These are phyloP conservation scores for Diplodia sapinea DNA, from an alignment of 2,329 filamentous ascomycete species.

Conservation along the genomic window DNA sequence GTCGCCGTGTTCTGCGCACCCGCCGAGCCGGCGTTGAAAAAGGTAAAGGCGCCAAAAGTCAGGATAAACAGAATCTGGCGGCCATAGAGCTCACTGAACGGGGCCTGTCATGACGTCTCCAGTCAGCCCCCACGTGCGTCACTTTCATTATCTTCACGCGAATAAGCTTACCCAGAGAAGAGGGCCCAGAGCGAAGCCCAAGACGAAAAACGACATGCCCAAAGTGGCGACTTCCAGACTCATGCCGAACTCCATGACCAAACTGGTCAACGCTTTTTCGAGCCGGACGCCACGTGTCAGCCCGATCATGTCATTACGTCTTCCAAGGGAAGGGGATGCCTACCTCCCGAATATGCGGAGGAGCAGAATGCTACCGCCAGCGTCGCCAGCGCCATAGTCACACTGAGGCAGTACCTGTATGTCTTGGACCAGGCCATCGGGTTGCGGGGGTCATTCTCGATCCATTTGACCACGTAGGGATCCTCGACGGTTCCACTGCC, in stretches of 20 bases:
- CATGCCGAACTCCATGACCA: slow-evolving; percentile 49
- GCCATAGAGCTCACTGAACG: slow-evolving; percentile 61
- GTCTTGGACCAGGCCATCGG: slow-evolving; percentile 48
- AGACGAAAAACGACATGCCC: slow-evolving; percentile 51
- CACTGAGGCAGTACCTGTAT: slow-evolving; percentile 51
- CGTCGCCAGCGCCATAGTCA: slow-evolving; percentile 51
- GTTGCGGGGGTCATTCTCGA: slow-evolving; percentile 55
- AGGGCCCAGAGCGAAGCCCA: slow-evolving; percentile 51
- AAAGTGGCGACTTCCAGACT: slow-evolving; percentile 50
- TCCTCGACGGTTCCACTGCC: slow-evolving; percentile 53
- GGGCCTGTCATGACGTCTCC: slow-evolving; percentile 47
- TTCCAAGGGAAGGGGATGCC: not conserved
- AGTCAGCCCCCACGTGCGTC: slow-evolving; percentile 19
- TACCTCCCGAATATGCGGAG: slow-evolving; percentile 49
- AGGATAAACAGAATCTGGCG: slow-evolving; percentile 63
- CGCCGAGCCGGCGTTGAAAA: slow-evolving; percentile 66
- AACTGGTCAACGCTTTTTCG: slow-evolving; percentile 43
- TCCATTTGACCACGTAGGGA: slow-evolving; percentile 55
- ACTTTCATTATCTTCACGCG: not conserved
- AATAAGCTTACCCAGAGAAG: slow-evolving; percentile 42
- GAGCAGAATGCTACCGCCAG: slow-evolving; percentile 53
- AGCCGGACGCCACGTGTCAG: slow-evolving; percentile 15
- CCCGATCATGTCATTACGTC: not conserved
- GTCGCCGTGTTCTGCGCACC: slow-evolving; percentile 64
- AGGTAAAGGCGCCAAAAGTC: slow-evolving; percentile 63